A percentile compares a stretch with the other conserved stretches of the same genome.
Evolutionary conservation across 768 basidiomycete genomes (phyloP).

Genomic region (Lactifluus echinatus): DNA sequence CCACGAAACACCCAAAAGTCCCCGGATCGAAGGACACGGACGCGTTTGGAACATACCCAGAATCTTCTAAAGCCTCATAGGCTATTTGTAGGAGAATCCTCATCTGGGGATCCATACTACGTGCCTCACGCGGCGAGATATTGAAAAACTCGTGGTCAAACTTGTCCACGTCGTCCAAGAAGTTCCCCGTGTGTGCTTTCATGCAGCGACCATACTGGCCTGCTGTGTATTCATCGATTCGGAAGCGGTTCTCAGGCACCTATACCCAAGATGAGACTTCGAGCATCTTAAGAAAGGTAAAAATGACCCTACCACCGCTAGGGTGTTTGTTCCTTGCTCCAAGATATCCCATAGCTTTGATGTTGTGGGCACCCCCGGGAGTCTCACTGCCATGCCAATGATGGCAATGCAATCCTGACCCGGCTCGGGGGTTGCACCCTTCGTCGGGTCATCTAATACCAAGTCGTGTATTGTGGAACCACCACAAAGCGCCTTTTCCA

Average conservation of each 20-base stretch:
- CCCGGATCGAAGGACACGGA: conserved; percentile 44
- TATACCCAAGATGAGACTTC: conserved; percentile 24
- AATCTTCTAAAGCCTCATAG: conserved; percentile 59
- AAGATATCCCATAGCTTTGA: conserved; percentile 52
- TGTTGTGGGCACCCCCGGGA: conserved; percentile 42
- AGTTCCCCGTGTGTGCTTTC: conserved; percentile 54
- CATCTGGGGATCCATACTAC: conserved; percentile 71
- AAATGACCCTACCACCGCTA: conserved; percentile 39
- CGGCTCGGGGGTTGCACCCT: conserved; percentile 3
- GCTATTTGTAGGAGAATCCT: conserved; percentile 58
- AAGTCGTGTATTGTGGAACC: conserved; percentile 12
- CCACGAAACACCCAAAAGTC: conserved; percentile 56
- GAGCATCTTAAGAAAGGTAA: not conserved
- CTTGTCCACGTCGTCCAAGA: conserved; percentile 44
- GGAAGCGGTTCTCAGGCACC: conserved; percentile 58
- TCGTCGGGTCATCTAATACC: not conserved
- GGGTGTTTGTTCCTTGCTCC: conserved; percentile 45
- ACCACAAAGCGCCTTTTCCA: conserved; percentile 31
- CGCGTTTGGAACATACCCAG: conserved; percentile 58
- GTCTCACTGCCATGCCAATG: conserved; percentile 58
- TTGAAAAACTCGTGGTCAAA: conserved; percentile 70
- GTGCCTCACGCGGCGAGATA: conserved; percentile 66
- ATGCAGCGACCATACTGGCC: conserved; percentile 33
- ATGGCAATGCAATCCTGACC: conserved; percentile 54
- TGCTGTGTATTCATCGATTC: conserved; percentile 32